These are phyloP conservation scores for Lentithecium fluviatile DNA, from an alignment of 495 filamentous ascomycete genomes.

Conservation along the genomic window DNA sequence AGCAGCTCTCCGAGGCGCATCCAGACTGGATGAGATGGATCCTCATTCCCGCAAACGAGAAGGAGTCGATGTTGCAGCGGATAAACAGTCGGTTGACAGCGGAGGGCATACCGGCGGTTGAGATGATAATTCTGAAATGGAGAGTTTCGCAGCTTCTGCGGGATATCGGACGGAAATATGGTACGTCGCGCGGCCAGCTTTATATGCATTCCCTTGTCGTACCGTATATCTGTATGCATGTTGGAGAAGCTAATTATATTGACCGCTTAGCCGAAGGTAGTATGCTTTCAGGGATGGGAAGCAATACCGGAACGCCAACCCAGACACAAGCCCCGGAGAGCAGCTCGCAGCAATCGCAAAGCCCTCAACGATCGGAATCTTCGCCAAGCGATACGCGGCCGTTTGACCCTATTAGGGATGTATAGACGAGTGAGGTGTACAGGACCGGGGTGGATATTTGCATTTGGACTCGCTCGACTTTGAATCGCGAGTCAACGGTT, in stretches of 20 bases:
- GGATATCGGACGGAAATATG: slow-evolving; percentile 27
- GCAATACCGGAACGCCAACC: slow-evolving; percentile 7
- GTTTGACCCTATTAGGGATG: slow-evolving; percentile 29
- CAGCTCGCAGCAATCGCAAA: slow-evolving; percentile 8
- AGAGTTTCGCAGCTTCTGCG: slow-evolving; percentile 26
- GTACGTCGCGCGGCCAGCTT: slow-evolving; percentile 19
- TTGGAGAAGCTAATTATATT: slow-evolving; percentile 25
- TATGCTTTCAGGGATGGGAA: slow-evolving; percentile 20
- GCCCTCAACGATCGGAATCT: slow-evolving; percentile 1
- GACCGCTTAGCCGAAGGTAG: slow-evolving; percentile 31
- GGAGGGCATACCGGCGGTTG: slow-evolving; percentile 26
- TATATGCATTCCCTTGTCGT: slow-evolving; percentile 12
- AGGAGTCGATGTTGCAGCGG: slow-evolving; percentile 21
- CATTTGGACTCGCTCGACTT: not conserved
- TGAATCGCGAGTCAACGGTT: too few relatives aligned
- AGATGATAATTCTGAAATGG: slow-evolving; percentile 32
- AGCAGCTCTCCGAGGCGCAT: slow-evolving; percentile 20
- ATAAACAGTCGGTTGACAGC: slow-evolving; percentile 27
- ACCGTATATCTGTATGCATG: slow-evolving; percentile 17
- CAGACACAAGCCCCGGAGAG: slow-evolving; percentile 1
- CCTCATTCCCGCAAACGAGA: slow-evolving; percentile 29
- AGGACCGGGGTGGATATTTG: slow-evolving; percentile 2
- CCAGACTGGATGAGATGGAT: slow-evolving; percentile 30
- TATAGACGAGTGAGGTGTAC: slow-evolving; percentile 5
- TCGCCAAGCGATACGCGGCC: slow-evolving; percentile 12